Evolutionary conservation across 2,329 filamentous ascomycete genomes (phyloP), one percentile per base, ranked within the genome.

Genomic region (Leptosphaerulina australis): DNA sequence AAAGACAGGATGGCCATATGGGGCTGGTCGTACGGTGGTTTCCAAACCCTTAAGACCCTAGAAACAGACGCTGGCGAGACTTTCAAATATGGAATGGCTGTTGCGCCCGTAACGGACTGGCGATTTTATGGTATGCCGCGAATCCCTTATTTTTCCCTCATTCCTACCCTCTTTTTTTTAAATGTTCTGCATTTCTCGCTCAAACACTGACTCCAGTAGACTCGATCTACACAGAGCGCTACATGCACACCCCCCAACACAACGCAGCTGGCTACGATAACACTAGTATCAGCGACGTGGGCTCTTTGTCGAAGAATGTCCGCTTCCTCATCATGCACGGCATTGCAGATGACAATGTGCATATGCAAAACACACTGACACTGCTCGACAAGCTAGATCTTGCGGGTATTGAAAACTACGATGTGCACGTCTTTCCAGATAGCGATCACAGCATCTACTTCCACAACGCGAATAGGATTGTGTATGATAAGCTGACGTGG

Each of bases 81-180:
- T 0, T 99, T 97, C 77, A 87, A 87, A 58, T 99, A 99, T 71
- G 95, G 94, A 62, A 96, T 99, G 89, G 91, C 95, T 5, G 95
- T 99, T 41, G 94, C 94, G 1, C 94, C 94, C 14, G 94, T 99
- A n/a, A 97, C 93, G 0, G 92, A 99, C 74, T 99, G 94, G 94
- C 83, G 88, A 49, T 96, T 88, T 75, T 99, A 99, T 75, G 83
- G 79, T 81, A 72, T 54, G 61, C 50, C 24, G 14, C 39, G 5
- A 12, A 7, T 31, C 12, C 5, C 21, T n/a, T 12, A 18, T 25
- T 5, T 4, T 31, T 15, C 12, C 15, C 30, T 18, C 14, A n/a
- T 11, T 17, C 26, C 31, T 25, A 26, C n/a, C 14, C 24, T 24
- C 18, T 11, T 36, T n/a, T 39, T 25, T n/a, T n/a, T n/a, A n/a